Evolutionary conservation across 1,284 basidiomycete genomes (phyloP), one percentile per base, ranked within the genome.

Genomic region (Neotropicomus parvogracilis): DNA sequence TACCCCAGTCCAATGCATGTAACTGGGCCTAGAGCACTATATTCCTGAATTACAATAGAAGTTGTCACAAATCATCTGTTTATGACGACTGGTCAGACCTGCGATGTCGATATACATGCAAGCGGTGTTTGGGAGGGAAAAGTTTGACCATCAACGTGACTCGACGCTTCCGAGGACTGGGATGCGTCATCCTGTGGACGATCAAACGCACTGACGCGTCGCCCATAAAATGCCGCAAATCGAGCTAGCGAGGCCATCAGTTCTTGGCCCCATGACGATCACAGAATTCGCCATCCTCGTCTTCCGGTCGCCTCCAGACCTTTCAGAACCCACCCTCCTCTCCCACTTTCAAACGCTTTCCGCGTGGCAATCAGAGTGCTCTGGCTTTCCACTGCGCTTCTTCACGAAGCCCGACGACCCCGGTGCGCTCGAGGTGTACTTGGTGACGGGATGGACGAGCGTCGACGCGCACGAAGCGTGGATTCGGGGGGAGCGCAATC

Each of bases 361-460:
- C 12, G 39, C 50, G 9, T 60, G 58, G 46, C 73, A 77, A 57
- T 63, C 68, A 5, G 64, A 65, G 21, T 69, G 65, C 52, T 75
- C 74, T 0, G 66, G 69, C 13, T 71, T 68, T 52, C 68, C 71
- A 12, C 53, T 77, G 14, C 54, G 59, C 21, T 74, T 70, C 57
- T 74, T 70, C 59, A 54, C 59, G 1, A 40, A 44, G 20, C 5
- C 26, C 12, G 59, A 69, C 46, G 52, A 60, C 28, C 40, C 5
- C 24, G 24, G 8, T 24, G 24, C 60, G 4, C 48, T 43, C 4
- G 50, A 59, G 29, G 46, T 77, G 3, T 70, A 72, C 55, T 55
- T 79, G 32, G 52, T 76, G 32, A 70, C 74, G 3, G 74, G 75
- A 4, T 79, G 76, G 78, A 44, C 62, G 42, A 63, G 65, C 49